phyloP scores from a whole-genome alignment of 257 asterid species.

The Lantana camara region DNA sequence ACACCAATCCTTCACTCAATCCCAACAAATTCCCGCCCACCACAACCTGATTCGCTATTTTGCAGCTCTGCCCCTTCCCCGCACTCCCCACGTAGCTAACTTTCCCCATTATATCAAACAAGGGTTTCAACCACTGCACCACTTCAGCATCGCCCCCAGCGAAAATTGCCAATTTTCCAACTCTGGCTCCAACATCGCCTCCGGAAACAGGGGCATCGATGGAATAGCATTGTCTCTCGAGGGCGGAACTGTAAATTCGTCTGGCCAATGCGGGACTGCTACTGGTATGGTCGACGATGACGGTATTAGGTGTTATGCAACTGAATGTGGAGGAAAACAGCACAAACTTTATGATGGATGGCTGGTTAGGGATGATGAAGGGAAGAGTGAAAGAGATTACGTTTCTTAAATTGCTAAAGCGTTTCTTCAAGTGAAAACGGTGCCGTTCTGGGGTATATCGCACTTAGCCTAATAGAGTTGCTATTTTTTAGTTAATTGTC shows the following conservation, averaged over 20 bases:
- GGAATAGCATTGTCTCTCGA: slow-evolving; percentile 45
- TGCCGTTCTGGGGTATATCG: no score
- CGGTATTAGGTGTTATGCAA: no score
- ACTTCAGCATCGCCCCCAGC: slow-evolving; percentile 69
- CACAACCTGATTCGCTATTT: slow-evolving; percentile 78
- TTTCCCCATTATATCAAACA: slow-evolving; percentile 67
- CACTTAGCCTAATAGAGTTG: no score
- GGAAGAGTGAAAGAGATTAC: no score
- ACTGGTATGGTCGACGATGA: slow-evolving; percentile 77
- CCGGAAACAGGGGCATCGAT: slow-evolving; percentile 93
- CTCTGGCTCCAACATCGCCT: slow-evolving; percentile 78
- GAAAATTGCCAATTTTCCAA: slow-evolving; percentile 68
- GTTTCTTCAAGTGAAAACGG: no score
- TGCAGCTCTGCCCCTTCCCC: slow-evolving; percentile 86
- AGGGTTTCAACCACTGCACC: slow-evolving; percentile 70
- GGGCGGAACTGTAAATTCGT: slow-evolving; percentile 48
- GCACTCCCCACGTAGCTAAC: slow-evolving; percentile 67
- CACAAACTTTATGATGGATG: no score
- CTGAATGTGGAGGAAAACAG: no score
- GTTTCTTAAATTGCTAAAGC: no score
- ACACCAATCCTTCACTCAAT: slow-evolving; percentile 83
- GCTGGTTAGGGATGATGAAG: no score
- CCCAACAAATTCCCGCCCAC: slow-evolving; percentile 73
- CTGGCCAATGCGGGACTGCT: slow-evolving; percentile 71
- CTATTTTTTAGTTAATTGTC: no score